Percentiles rank a stretch among this genome's conserved stretches.
Evolutionary conservation across 176 grass and related monocot genomes (phyloP).

Genomic region (Carex myosuroides): DNA sequence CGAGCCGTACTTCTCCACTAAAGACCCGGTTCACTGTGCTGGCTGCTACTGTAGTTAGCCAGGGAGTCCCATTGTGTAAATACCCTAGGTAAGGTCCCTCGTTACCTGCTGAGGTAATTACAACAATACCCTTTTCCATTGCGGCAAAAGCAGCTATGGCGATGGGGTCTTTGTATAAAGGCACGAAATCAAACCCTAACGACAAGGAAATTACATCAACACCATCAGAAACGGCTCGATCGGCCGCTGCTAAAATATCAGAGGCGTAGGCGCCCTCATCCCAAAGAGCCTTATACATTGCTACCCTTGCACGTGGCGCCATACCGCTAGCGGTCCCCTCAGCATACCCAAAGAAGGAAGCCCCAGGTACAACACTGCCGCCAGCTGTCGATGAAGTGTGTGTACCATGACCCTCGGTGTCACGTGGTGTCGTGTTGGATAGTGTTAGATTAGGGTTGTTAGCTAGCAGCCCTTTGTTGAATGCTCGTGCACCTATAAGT

Average conservation of each 20-base stretch:
- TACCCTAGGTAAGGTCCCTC: constrained; percentile 39
- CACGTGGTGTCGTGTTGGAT: constrained; percentile 47
- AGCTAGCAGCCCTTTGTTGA: constrained; percentile 46
- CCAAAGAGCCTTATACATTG: constrained; percentile 71
- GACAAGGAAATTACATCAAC: constrained; percentile 69
- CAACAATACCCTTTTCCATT: constrained; percentile 56
- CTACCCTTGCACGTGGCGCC: constrained; percentile 46
- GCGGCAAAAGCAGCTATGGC: constrained; percentile 68
- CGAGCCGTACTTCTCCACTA: constrained; percentile 25
- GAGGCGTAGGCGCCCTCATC: constrained; percentile 25
- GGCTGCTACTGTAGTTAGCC: constrained; percentile 53
- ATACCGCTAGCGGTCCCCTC: constrained; percentile 37
- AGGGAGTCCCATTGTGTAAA: constrained; percentile 57
- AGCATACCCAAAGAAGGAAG: constrained; percentile 58
- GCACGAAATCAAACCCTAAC: constrained; percentile 17
- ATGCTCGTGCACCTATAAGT: constrained; percentile 61
- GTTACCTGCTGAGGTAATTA: constrained; percentile 67
- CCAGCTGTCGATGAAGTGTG: constrained; percentile 61
- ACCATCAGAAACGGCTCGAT: constrained; percentile 49
- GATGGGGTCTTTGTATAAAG: constrained; percentile 55
- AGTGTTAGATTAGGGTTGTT: constrained; percentile 33
- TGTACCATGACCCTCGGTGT: constrained; percentile 59
- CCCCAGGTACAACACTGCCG: constrained; percentile 31
- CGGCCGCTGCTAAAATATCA: constrained; percentile 54
- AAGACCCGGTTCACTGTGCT: constrained; percentile 42